Evolutionary conservation across 768 basidiomycete species (phyloP), one percentile per base, ranked within the genome.

Genomic region (Basidioascus undulatus): DNA sequence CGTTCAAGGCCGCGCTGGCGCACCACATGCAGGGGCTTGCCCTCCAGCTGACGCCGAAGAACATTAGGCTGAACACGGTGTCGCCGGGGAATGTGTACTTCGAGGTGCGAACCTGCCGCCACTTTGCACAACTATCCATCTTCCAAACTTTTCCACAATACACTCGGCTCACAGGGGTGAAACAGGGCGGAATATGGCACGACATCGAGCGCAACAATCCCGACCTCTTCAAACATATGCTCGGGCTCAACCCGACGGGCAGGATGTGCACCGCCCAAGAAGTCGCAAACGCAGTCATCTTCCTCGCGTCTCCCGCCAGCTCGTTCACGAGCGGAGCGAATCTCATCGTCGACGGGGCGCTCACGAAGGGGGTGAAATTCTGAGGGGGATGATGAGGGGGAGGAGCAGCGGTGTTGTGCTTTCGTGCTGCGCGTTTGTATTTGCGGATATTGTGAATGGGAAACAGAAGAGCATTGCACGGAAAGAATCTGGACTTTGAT

Each of bases 251-350:
- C 37, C 37, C 37, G 9, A 24, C 30, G 10, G 37, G 37, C 5
- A 25, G 37, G 37, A 38, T 38, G 37, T 24, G 37, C 24, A 38
- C 25, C 25, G 25, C 37, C 6, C 25, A 38, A 27, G 37, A 38
- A 21, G 37, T 38, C 25, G 37, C 37, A 15, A 27, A 26, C 15
- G 25, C 25, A 27, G 37, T 38, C 24, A 27, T 38, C 10, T 13
- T 38, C 5, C 30, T 24, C 18, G 21, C 24, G 6, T 26, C 25
- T 20, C 37, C 37, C 8, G 25, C 12, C 12, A 38, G 37, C 18
- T 24, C 25, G 37, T 38, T 38, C 37, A 38, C 37, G 37, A 38
- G 37, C 37, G 37, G 37, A 5, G 21, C 37, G 26, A 38, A 38
- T 26, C 25, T 38, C 26, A 12, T 38, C 5, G 37, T 38, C 13